A percentile compares a stretch with the other conserved stretches of the same genome.
phyloP scores from a whole-genome alignment of 805 yeast species.

The Candida gorgasii region DNA sequence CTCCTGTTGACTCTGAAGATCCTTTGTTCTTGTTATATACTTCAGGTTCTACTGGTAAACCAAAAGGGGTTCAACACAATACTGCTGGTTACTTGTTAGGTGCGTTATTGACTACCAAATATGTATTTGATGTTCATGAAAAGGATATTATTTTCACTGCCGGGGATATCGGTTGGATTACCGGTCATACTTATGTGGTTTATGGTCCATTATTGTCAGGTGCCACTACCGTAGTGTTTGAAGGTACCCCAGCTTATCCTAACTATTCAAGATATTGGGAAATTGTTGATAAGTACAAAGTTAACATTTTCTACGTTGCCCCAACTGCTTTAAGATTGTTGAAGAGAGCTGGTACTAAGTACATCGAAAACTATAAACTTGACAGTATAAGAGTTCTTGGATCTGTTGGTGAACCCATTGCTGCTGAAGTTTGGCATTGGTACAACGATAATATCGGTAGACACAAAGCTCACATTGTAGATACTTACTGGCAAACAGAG shows the following conservation, averaged over 20 bases:
- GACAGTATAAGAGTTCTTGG: slow-evolving; percentile 90
- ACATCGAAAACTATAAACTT: slow-evolving; percentile 77
- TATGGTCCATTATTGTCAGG: slow-evolving; percentile 90
- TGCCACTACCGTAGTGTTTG: slow-evolving; percentile 89
- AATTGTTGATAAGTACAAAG: slow-evolving; percentile 86
- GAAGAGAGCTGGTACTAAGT: slow-evolving; percentile 83
- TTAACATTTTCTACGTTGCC: slow-evolving; percentile 95
- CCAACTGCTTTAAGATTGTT: slow-evolving; percentile 96
- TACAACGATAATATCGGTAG: slow-evolving; percentile 91
- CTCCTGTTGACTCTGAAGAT: slow-evolving; percentile 86
- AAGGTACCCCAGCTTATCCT: slow-evolving; percentile 98
- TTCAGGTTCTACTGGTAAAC: slow-evolving; percentile 97
- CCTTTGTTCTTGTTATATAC: slow-evolving; percentile 95
- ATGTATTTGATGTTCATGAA: slow-evolving; percentile 89
- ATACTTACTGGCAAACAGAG: slow-evolving; percentile 99
- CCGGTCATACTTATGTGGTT: slow-evolving; percentile 94
- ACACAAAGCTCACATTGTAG: slow-evolving; percentile 84
- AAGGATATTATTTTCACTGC: slow-evolving; percentile 92
- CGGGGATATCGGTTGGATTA: slow-evolving; percentile 99
- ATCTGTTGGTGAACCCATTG: slow-evolving; percentile 98
- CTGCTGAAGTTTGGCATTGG: slow-evolving; percentile 99
- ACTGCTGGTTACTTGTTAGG: slow-evolving; percentile 95
- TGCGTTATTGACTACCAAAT: slow-evolving; percentile 87
- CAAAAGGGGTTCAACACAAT: slow-evolving; percentile 95
- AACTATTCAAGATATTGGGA: slow-evolving; percentile 95